Evolutionary conservation across 306 rosid genomes (phyloP), one percentile per base, ranked within the genome.

Genomic region (Lupinus albus): DNA sequence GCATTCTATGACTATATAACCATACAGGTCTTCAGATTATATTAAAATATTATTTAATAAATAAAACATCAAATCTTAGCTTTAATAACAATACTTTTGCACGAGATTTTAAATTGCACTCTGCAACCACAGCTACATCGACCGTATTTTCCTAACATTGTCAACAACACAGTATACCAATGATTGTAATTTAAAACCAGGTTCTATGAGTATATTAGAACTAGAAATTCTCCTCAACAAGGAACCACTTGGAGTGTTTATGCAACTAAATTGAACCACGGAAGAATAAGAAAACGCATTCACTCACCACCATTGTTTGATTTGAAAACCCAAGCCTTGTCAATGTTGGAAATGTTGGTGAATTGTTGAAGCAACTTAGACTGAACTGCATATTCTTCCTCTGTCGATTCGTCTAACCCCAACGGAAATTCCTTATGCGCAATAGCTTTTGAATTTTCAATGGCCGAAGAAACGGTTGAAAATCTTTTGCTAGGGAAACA

Each of bases 321-420:
- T 32, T 89, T 84, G 64, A 91, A 84, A 67, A 82, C 52, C 97
- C 97, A 89, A 13, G 97, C 94, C 49, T 84, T 88, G 75, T 93
- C 94, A 76, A 89, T 78, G 79, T 65, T 66, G 62, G 91, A 73
- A 61, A 93, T 86, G 21, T 67, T 45, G 41, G 64, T 17, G 87
- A 93, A 88, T 50, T 88, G 82, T 49, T 79, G 84, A 64, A 93
- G 98, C 54, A 89, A 73, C 45, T 72, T 78, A 38, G 98, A 93
- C 81, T 88, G 94, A 20, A 53, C 71, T 20, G 88, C 62, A 72
- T 81, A 89, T 33, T 88, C 94, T 47, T 86, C 81, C 80, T 89
- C 96, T 5, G 82, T 79, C 7, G 64, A 58, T 46, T 76, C 67
- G 73, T 88, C 91, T 39, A 88, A 41, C 53, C 87, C 91, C 67